Conservation (phyloP, 148 eudicot genomes). For the Oxyria digyna region DNA sequence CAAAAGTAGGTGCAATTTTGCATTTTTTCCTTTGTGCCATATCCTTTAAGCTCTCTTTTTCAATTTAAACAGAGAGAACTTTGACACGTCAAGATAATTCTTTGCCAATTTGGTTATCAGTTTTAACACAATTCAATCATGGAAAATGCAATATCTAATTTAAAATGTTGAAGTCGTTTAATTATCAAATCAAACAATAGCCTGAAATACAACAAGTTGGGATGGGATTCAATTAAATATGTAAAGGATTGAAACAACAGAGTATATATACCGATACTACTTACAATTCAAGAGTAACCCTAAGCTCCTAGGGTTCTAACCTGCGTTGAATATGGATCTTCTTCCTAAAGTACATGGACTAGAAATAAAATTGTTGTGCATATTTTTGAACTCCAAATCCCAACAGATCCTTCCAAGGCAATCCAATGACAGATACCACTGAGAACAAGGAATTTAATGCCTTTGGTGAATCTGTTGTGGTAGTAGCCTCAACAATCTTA, state of each 20-base stretch:
- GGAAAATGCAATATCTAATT: neutral
- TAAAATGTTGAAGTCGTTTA: neutral
- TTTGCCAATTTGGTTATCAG: neutral
- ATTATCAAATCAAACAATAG: neutral
- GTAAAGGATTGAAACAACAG: neutral
- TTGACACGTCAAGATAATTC: too few relatives aligned
- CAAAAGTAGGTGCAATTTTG: neutral
- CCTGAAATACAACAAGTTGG: neutral
- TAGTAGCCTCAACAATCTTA: too few relatives aligned
- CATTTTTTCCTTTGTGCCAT: neutral
- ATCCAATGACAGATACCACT: neutral
- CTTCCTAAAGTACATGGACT: conserved; percentile 19
- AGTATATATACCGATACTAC: neutral
- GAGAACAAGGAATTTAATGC: neutral
- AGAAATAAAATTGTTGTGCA: conserved; percentile 32
- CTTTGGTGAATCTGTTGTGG: neutral
- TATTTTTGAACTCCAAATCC: neutral
- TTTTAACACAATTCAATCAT: neutral
- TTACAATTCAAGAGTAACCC: neutral
- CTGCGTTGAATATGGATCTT: neutral
- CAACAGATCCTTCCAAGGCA: neutral
- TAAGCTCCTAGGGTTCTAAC: neutral
- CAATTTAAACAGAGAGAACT: neutral
- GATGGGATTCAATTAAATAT: neutral
- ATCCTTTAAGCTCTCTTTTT: neutral